Evolutionary conservation across 192 early-diverging fungal species (phyloP).

Genomic region (Mortierella claussenii): DNA sequence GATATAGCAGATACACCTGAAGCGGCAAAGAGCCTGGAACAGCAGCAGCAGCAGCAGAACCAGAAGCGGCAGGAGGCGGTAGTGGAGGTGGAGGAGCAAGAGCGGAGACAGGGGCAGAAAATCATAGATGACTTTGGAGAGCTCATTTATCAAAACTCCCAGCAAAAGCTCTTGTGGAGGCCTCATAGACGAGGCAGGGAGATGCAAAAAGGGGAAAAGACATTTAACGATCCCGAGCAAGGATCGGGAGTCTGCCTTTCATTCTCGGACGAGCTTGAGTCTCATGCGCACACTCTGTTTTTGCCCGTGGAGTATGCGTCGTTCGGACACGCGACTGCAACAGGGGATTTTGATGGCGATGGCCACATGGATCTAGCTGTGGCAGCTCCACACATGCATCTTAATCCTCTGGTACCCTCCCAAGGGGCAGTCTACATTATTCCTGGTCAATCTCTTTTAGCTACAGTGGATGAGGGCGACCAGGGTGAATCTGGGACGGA

Average conservation of each 20-base stretch:
- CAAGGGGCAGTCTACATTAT: constrained; percentile 71
- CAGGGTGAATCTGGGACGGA: constrained; percentile 39
- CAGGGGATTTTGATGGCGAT: constrained; percentile 79
- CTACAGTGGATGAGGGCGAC: constrained; percentile 1
- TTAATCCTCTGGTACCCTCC: constrained; percentile 28
- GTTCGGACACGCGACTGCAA: constrained; percentile 70
- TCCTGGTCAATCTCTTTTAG: constrained; percentile 26
- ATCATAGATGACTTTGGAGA: neutral
- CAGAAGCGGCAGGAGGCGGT: neutral
- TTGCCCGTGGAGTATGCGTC: constrained; percentile 65
- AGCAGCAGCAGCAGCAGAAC: neutral
- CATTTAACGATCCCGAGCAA: neutral
- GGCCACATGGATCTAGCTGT: constrained; percentile 69
- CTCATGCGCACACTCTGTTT: constrained; percentile 35
- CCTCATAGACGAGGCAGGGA: neutral
- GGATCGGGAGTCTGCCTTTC: constrained; percentile 10
- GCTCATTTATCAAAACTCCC: neutral
- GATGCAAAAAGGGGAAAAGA: neutral
- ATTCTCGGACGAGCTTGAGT: constrained; percentile 28
- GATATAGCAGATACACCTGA: neutral
- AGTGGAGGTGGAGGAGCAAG: neutral
- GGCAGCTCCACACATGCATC: constrained; percentile 68
- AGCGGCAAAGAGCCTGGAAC: neutral
- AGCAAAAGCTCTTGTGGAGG: neutral
- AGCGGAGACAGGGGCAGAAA: no score